Percentiles rank a stretch among this genome's conserved stretches.
These are phyloP conservation scores for Dendrocalamus latiflorus DNA, from an alignment of 202 grass and related monocot genomes.

Conservation along the genomic window DNA sequence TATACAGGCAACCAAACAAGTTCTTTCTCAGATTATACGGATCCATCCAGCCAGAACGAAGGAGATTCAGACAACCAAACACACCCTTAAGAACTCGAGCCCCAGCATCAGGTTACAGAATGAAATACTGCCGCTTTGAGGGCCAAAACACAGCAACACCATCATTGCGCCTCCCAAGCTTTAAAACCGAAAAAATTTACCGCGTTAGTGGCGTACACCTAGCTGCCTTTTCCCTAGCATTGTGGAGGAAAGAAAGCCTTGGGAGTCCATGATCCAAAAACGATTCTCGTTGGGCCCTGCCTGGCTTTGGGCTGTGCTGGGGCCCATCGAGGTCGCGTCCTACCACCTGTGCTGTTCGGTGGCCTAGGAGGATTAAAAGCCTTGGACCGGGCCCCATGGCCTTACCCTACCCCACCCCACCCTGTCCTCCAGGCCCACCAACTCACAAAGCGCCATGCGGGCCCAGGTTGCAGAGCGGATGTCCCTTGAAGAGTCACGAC, in stretches of 20 bases:
- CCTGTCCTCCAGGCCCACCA: neutral
- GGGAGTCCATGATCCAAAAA: constrained; percentile 23
- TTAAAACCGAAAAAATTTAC: neutral
- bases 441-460: neutral
- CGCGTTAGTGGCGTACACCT: too few relatives aligned
- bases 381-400: neutral
- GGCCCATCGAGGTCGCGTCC: neutral
- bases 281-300: constrained; percentile 2
- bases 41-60: too few relatives aligned
- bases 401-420: neutral
- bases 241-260: neutral
- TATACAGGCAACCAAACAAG: too few relatives aligned
- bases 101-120: neutral
- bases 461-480: neutral
- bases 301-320: neutral
- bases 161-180: neutral
- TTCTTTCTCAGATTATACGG: too few relatives aligned
- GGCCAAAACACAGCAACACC: neutral
- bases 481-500: neutral
- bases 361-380: neutral
- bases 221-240: too few relatives aligned
- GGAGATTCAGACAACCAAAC: too few relatives aligned
- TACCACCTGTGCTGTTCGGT: neutral
- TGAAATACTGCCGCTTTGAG: too few relatives aligned
- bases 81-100: too few relatives aligned